These are phyloP conservation scores for Cercophora newfieldiana DNA, from an alignment of 495 filamentous ascomycete genomes.

Conservation along the genomic window DNA sequence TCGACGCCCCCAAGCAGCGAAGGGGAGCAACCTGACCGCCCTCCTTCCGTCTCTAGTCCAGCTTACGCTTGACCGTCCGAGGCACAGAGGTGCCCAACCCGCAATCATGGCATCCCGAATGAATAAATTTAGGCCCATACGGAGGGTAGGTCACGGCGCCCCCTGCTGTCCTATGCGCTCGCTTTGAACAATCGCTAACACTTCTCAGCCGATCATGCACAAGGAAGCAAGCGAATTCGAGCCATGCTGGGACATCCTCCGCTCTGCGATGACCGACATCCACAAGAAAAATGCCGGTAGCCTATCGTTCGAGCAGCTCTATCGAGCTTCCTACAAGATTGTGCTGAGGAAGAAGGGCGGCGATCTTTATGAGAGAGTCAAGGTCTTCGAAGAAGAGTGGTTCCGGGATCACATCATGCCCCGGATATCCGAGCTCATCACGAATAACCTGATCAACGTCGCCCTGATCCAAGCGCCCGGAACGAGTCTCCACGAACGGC, in stretches of 20 bases:
- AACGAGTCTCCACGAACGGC: constrained; percentile 70
- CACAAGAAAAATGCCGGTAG: constrained; percentile 87
- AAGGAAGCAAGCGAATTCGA: constrained; percentile 63
- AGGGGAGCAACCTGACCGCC: neutral
- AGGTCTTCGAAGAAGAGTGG: constrained; percentile 77
- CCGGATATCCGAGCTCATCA: constrained; percentile 60
- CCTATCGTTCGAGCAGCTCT: constrained; percentile 93
- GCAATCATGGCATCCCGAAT: constrained; percentile 28
- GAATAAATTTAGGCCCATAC: constrained; percentile 29
- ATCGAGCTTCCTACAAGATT: constrained; percentile 95
- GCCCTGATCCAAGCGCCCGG: constrained; percentile 47
- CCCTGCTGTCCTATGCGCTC: neutral
- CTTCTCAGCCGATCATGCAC: constrained; percentile 28
- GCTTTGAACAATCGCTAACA: neutral
- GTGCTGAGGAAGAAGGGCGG: constrained; percentile 85
- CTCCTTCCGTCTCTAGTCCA: neutral
- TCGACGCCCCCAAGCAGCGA: neutral
- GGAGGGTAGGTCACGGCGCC: constrained; percentile 22
- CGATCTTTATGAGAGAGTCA: constrained; percentile 77
- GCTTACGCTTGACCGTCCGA: neutral
- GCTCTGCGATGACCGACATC: constrained; percentile 76
- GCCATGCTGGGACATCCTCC: constrained; percentile 73
- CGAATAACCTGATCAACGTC: constrained; percentile 55
- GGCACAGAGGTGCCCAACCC: neutral
- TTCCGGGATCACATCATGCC: constrained; percentile 67